Base-by-base conservation (phyloP, 148 eudicot genomes). In the Camellia granthamiana region DNA sequence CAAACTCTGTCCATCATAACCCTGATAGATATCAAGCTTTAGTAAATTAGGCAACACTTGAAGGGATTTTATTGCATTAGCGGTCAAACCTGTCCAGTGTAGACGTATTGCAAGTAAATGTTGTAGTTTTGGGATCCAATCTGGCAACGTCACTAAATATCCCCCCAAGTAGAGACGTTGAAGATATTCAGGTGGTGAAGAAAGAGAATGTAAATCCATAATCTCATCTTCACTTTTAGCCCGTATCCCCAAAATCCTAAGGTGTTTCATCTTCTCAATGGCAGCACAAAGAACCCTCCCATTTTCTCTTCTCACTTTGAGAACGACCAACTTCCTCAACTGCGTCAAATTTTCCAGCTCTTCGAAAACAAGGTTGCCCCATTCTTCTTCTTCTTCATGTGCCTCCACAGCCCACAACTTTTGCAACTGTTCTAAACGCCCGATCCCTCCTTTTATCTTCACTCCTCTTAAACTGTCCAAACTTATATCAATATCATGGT, bases 31-130 rank as follows among this genome's bases (percentile, higher is more conserved):
- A 70, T 1, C 0, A 19, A 71, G 75, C 10, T 4, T 0, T 11
- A n/a, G 8, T 18, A 71, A 51, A 51, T 49, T 71, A 19, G 75
- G 75, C 18, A 71, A 49, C 10, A 41, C 59, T 71, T 71, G 75
- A 49, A 71, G 41, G 23, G 41, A 2, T 10, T 49, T 9, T 11
- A 71, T 7, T 49, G 75, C 7, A 71, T 71, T 41, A 11, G 11
- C 41, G 6, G 8, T 19, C 56, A 71, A 19, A 12, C 56, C 58
- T 71, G 74, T 47, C 38, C 5, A 4, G 3, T 0, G 1, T 11
- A 75, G 78, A 2, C 3, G 0, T 61, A 75, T 7, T 16, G 5
- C 13, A 4, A 1, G 14, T 1, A 76, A 15, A 59, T 76, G 60
- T 16, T 76, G 0, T 4, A 76, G 69, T 16, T 12, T 7, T 0